These are phyloP conservation scores for Naumovozyma dairenensis DNA, from an alignment of 805 yeast species.

Conservation along the genomic window DNA sequence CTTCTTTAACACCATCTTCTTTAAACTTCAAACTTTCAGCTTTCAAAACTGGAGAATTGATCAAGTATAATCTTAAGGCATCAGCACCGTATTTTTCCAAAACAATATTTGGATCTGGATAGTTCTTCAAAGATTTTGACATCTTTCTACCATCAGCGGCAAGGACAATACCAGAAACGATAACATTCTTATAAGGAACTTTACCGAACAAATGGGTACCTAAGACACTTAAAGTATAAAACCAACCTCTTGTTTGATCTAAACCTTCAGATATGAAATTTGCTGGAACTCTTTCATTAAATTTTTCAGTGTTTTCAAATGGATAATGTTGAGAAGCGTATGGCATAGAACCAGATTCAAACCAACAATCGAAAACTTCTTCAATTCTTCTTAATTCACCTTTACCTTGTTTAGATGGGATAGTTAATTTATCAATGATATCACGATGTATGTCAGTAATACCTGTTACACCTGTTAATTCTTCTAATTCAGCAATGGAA, in stretches of 20 bases:
- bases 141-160: conserved; percentile 98
- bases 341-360: conserved; percentile 99
- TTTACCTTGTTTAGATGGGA: conserved; percentile 85
- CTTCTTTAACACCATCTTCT: conserved; percentile 98
- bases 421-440: conserved; percentile 79
- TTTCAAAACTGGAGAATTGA: conserved; percentile 93
- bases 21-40: conserved; percentile 95
- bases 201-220: conserved; percentile 90
- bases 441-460: conserved; percentile 94
- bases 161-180: conserved; percentile 91
- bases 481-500: conserved; percentile 75
- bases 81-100: conserved; percentile 93
- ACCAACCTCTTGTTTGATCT: conserved; percentile 99
- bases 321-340: conserved; percentile 96
- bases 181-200: conserved; percentile 91
- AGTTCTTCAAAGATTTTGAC: conserved; percentile 96
- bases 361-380: conserved; percentile 99
- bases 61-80: conserved; percentile 89
- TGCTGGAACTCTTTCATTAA: conserved; percentile 79
- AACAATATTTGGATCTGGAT: conserved; percentile 86
- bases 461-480: conserved; percentile 70
- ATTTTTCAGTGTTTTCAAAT: conserved; percentile 70
- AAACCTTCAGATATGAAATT: conserved; percentile 97
- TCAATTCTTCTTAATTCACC: conserved; percentile 83
- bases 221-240: conserved; percentile 88